A percentile compares a stretch with the other conserved stretches of the same genome.
Conservation (phyloP, 768 basidiomycete genomes). For the Tricholoma matsutake region DNA sequence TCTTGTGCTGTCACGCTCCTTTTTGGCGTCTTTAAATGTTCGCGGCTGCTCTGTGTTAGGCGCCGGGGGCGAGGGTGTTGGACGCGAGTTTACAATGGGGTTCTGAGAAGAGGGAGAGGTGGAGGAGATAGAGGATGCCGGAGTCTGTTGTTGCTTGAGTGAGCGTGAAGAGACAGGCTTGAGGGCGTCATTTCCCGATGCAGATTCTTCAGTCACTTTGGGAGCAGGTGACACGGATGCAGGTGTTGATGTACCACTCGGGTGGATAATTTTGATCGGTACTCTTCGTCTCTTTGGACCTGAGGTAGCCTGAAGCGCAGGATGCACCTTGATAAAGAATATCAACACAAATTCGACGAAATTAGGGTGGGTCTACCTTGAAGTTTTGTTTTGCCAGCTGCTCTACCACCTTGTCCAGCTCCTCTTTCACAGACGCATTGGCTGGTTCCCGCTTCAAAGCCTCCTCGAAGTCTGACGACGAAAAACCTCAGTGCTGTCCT, state of each 20-base stretch:
- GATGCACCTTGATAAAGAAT: neutral
- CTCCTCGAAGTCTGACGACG: conserved; percentile 54
- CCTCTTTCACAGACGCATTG: conserved; percentile 61
- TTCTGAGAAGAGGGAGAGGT: conserved; percentile 11
- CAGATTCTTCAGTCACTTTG: neutral
- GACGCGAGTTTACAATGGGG: conserved; percentile 2
- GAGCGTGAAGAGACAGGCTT: conserved; percentile 39
- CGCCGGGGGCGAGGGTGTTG: conserved; percentile 6
- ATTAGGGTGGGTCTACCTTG: conserved; percentile 25
- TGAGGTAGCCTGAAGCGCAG: neutral
- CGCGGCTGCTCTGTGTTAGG: conserved; percentile 21
- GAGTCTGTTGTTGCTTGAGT: conserved; percentile 12
- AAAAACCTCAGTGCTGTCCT: neutral
- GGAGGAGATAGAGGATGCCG: neutral
- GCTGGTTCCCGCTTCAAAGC: conserved; percentile 60
- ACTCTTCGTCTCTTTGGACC: conserved; percentile 12
- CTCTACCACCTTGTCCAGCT: conserved; percentile 51
- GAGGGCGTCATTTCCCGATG: conserved; percentile 17
- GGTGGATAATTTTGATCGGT: conserved; percentile 15
- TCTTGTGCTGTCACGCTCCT: conserved; percentile 45
- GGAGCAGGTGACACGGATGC: conserved; percentile 1
- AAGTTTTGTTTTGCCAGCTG: conserved; percentile 34
- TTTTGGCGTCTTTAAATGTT: conserved; percentile 59
- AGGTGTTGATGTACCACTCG: neutral
- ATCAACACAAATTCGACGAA: neutral